Percentiles rank a stretch among this genome's conserved stretches.
Conservation (phyloP, 768 basidiomycete genomes). For the Floccularia luteovirens region DNA sequence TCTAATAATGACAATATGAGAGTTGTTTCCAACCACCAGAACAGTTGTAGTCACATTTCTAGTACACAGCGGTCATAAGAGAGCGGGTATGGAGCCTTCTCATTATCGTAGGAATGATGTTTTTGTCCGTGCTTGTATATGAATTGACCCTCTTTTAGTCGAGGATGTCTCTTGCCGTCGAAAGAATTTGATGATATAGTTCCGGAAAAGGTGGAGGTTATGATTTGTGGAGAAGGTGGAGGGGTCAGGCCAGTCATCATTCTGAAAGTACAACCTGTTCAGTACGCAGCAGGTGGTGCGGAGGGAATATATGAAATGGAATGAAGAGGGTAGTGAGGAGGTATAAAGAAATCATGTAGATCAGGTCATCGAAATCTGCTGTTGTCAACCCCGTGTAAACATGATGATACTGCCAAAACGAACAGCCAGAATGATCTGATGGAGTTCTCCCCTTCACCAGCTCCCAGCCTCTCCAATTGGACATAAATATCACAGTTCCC, state of each 20-base stretch:
- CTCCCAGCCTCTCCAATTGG: too few relatives aligned
- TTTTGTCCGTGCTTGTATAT: conserved; percentile 50
- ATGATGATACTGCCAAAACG: too few relatives aligned
- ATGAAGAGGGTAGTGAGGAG: too few relatives aligned
- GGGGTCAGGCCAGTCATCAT: conserved; percentile 17
- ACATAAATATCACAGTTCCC: too few relatives aligned
- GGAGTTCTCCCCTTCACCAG: too few relatives aligned
- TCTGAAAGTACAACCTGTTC: too few relatives aligned
- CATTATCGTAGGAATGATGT: conserved; percentile 61
- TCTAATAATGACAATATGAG: conserved; percentile 17
- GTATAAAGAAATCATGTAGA: too few relatives aligned
- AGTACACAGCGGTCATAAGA: conserved; percentile 62
- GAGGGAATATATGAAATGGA: too few relatives aligned
- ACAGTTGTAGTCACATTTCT: conserved; percentile 48
- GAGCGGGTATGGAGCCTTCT: conserved; percentile 77
- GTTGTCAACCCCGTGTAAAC: too few relatives aligned
- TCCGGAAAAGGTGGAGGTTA: conserved; percentile 8
- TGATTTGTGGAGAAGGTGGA: conserved; percentile 12
- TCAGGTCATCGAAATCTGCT: too few relatives aligned
- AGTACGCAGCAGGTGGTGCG: too few relatives aligned
- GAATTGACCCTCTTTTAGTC: conserved; percentile 52
- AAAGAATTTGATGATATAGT: conserved; percentile 14
- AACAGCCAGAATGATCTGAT: too few relatives aligned
- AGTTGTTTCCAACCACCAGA: conserved; percentile 1
- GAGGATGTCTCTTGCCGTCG: conserved; percentile 27